phyloP scores from a whole-genome alignment of 257 asterid species.

The Oldenlandia corymbosa region DNA sequence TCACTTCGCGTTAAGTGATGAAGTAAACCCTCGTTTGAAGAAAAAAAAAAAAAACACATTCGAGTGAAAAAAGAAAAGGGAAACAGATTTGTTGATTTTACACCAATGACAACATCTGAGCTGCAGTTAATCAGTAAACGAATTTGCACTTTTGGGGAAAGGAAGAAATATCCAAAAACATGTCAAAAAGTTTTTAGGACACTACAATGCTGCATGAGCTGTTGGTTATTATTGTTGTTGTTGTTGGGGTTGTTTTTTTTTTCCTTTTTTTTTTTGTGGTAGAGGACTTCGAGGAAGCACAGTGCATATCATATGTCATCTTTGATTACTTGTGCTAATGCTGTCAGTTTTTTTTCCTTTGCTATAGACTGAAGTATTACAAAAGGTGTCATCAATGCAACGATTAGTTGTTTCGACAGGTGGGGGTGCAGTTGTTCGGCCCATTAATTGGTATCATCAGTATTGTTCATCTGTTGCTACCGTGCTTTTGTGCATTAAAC shows the following conservation, averaged over 20 bases:
- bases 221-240: too few relatives aligned
- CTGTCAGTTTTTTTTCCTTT: neutral
- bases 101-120: neutral
- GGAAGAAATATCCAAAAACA: too few relatives aligned
- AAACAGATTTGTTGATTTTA: neutral
- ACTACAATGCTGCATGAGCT: too few relatives aligned
- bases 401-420: conserved; percentile 83
- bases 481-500: neutral
- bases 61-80: too few relatives aligned
- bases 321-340: neutral
- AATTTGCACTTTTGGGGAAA: too few relatives aligned
- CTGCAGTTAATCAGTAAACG: neutral
- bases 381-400: conserved; percentile 61
- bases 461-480: neutral
- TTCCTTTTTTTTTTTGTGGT: too few relatives aligned
- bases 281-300: neutral
- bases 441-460: conserved; percentile 68
- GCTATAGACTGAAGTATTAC: conserved; percentile 68
- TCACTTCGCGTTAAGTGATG: neutral
- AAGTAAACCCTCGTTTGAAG: neutral
- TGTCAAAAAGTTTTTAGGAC: too few relatives aligned
- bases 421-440: conserved; percentile 93
- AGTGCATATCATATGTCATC: neutral
- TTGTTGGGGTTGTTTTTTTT: too few relatives aligned
- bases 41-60: neutral